Evolutionary conservation across 2,329 filamentous ascomycete genomes (phyloP).

Genomic region (Apiospora saccharicola): DNA sequence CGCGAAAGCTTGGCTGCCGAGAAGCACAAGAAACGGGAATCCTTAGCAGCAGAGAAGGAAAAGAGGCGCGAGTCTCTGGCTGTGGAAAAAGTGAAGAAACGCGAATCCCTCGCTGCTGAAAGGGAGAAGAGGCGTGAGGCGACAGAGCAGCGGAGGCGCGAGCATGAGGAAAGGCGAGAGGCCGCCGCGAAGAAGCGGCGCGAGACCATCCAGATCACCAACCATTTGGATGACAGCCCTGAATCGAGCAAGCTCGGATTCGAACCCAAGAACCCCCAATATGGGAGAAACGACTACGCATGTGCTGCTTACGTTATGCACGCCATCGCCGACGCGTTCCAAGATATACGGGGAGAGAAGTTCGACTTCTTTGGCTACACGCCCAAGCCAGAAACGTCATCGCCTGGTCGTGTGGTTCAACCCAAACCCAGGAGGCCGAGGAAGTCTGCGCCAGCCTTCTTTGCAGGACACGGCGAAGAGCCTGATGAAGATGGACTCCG

Average conservation of each 20-base stretch:
- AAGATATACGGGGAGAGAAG: conserved; percentile 40
- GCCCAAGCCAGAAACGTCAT: conserved; percentile 33
- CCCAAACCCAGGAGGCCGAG: conserved; percentile 44
- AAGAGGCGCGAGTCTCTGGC: conserved; percentile 35
- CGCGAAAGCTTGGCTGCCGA: conserved; percentile 19
- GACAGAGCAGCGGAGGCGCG: background rate
- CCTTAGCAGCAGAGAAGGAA: conserved; percentile 31
- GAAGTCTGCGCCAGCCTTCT: conserved; percentile 49
- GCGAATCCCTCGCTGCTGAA: conserved; percentile 11
- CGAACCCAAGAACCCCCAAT: conserved; percentile 40
- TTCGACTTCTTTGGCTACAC: conserved; percentile 43
- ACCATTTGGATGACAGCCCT: conserved; percentile 4
- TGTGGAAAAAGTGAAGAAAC: conserved; percentile 26
- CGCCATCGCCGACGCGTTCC: conserved; percentile 43
- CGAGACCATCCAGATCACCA: conserved; percentile 24
- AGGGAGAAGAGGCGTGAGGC: conserved; percentile 22
- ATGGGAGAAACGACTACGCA: conserved; percentile 43
- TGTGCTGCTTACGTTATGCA: conserved; percentile 43
- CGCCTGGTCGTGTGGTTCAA: conserved; percentile 4
- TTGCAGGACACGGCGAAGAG: conserved; percentile 15
- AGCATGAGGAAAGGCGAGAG: conserved; percentile 26
- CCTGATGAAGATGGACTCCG: conserved; percentile 15
- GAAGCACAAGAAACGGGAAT: conserved; percentile 35
- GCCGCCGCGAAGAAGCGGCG: conserved; percentile 22
- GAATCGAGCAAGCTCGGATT: background rate